Evolutionary conservation across 805 yeast genomes (phyloP).

Genomic region (Candida loeiensis): DNA sequence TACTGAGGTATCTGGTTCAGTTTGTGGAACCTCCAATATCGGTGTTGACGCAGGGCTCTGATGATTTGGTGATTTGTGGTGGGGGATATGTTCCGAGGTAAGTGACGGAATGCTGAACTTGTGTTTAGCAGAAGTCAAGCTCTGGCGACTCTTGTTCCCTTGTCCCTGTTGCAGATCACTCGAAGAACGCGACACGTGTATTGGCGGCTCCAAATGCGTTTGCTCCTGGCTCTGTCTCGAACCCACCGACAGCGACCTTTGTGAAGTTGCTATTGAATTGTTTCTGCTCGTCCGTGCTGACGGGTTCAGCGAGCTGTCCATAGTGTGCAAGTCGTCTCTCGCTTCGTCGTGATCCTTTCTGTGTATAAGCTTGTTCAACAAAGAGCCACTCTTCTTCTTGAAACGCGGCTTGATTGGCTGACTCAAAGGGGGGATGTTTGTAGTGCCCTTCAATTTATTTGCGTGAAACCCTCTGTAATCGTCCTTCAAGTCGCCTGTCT

Average conservation of each 20-base stretch:
- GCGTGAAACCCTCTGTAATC: constrained; percentile 43
- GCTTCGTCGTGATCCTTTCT: constrained; percentile 19
- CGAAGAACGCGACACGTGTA: constrained; percentile 1
- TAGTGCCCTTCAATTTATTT: constrained; percentile 24
- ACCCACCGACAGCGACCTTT: constrained; percentile 10
- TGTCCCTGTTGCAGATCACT: constrained; percentile 1
- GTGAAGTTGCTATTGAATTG: constrained; percentile 9
- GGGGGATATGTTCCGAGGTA: constrained; percentile 26
- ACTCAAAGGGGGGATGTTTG: constrained; percentile 43
- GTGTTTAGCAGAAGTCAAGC: constrained; percentile 2
- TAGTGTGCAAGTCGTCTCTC: constrained; percentile 3
- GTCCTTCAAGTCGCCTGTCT: constrained; percentile 14
- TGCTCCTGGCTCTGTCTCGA: constrained; percentile 11
- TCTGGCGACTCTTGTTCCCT: constrained; percentile 3
- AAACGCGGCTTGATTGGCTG: constrained; percentile 50
- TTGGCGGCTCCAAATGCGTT: neutral
- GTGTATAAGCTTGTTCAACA: constrained; percentile 40
- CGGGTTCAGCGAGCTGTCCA: constrained; percentile 1
- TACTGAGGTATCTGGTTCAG: neutral
- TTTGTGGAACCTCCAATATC: constrained; percentile 2
- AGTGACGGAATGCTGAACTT: constrained; percentile 36
- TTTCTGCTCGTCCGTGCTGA: constrained; percentile 11
- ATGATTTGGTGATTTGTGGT: neutral
- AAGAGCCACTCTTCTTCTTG: constrained; percentile 34
- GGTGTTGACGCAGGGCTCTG: constrained; percentile 7